Conservation (phyloP, 2,329 filamentous ascomycete species). For the Aureobasidium musti region DNA sequence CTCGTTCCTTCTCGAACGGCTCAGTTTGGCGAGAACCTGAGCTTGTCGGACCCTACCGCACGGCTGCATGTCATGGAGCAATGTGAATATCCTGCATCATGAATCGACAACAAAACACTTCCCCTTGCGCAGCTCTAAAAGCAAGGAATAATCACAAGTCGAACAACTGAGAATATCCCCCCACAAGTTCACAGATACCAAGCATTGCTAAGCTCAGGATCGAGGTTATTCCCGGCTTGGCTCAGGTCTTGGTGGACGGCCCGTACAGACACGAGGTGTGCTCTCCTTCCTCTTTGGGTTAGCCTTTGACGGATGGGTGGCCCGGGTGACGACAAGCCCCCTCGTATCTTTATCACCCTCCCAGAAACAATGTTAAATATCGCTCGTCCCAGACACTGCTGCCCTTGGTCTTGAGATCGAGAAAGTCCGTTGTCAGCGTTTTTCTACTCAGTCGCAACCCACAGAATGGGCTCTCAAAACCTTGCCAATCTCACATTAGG, state of each 20-base stretch:
- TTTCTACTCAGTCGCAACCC: not conserved
- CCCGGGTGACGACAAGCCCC: not conserved
- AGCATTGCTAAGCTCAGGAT: not conserved
- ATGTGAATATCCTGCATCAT: no score
- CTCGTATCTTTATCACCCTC: no score
- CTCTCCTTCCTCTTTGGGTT: not conserved
- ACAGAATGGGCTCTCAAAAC: constrained; percentile 5
- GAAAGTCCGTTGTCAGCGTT: not conserved
- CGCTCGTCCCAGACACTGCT: not conserved
- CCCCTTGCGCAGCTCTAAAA: no score
- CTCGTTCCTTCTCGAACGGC: no score
- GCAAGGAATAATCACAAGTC: no score
- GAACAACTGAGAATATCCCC: not conserved
- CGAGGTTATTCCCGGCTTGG: not conserved
- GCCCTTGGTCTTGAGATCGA: not conserved
- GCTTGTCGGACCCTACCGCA: no score
- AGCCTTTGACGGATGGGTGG: not conserved
- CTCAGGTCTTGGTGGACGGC: not conserved
- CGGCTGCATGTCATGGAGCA: no score
- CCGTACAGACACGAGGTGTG: not conserved
- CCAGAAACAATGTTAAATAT: not conserved
- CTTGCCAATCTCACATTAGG: constrained; percentile 25
- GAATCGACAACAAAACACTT: no score
- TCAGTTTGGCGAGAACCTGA: no score
- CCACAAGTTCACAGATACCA: not conserved